Evolutionary conservation across 148 eudicot genomes (phyloP).

Genomic region (Rhododendron mucronatum): DNA sequence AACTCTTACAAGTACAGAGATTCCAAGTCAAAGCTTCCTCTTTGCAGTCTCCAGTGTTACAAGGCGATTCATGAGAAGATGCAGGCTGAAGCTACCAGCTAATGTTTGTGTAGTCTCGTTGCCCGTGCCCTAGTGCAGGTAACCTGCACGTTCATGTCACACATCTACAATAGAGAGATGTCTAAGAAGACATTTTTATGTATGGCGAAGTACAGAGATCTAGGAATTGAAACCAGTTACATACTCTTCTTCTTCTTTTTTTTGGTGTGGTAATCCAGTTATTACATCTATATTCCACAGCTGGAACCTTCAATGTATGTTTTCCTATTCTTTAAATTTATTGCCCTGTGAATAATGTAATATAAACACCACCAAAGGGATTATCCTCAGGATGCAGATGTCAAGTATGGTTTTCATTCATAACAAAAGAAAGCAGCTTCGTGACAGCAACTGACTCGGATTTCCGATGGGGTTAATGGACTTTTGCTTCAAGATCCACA

Average conservation of each 20-base stretch:
- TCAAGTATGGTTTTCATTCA: neutral
- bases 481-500: neutral
- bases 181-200: neutral
- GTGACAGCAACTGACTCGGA: neutral
- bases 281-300: neutral
- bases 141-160: neutral
- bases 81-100: constrained; percentile 35
- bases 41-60: constrained; percentile 89
- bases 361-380: neutral
- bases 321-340: neutral
- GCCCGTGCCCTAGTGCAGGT: neutral
- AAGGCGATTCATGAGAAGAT: constrained; percentile 60
- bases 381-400: neutral
- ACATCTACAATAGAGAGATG: neutral
- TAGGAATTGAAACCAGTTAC: neutral
- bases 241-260: too few species aligned
- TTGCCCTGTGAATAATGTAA: neutral
- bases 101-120: constrained; percentile 1
- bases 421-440: neutral
- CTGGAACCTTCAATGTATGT: neutral
- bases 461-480: neutral
- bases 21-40: constrained; percentile 79
- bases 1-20: constrained; percentile 86
- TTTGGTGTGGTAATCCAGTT: neutral
- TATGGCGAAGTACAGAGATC: neutral